Percentiles rank a stretch among this genome's conserved stretches.
phyloP scores from a whole-genome alignment of 1,139 yeast genomes.

The Candida sp. region DNA sequence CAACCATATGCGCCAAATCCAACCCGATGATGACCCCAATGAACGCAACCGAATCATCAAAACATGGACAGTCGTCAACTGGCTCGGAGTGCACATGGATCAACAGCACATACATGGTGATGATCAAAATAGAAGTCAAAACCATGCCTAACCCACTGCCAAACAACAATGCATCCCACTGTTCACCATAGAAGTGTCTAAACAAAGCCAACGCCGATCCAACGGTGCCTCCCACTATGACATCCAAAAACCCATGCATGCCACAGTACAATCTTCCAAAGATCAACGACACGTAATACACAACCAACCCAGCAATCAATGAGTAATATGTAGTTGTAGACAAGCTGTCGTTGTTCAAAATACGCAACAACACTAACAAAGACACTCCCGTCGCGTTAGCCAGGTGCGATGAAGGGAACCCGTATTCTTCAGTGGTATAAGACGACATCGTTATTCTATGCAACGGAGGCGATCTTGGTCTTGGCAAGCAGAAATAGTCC shows the following conservation, averaged over 20 bases:
- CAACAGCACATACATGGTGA: conserved; percentile 49
- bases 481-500: conserved; percentile 87
- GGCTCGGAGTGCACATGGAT: conserved; percentile 83
- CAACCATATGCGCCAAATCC: conserved; percentile 59
- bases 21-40: conserved; percentile 86
- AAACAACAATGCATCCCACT: conserved; percentile 44
- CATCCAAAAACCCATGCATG: conserved; percentile 94
- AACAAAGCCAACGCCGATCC: conserved; percentile 56
- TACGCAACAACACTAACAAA: conserved; percentile 42
- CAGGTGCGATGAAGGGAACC: conserved; percentile 92
- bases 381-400: conserved; percentile 92
- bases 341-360: conserved; percentile 12
- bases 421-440: conserved; percentile 91
- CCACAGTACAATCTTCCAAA: conserved; percentile 93
- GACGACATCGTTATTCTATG: conserved; percentile 89
- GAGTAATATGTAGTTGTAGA: conserved; percentile 11
- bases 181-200: conserved; percentile 37
- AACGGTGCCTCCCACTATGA: conserved; percentile 64
- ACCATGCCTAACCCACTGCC: conserved; percentile 38
- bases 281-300: conserved; percentile 71
- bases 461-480: conserved; percentile 93
- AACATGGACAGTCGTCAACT: conserved; percentile 95
- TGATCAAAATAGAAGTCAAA: conserved; percentile 28
- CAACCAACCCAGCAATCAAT: conserved; percentile 20
- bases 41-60: conserved; percentile 94